Conservation (phyloP, 345 rosid species). For the Citrus sp. region DNA sequence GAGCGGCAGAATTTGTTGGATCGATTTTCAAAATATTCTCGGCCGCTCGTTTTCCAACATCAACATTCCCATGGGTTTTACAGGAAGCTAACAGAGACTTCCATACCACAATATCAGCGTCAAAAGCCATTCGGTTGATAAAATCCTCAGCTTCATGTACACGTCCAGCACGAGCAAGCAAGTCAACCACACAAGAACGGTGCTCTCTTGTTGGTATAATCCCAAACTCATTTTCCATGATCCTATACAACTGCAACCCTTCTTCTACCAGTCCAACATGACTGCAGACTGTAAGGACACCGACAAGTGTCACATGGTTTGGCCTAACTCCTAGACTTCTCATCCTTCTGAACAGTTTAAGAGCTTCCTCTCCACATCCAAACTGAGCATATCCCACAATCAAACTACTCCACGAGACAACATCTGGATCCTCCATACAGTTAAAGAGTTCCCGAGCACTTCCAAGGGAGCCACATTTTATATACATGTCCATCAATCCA, state of each 20-base stretch:
- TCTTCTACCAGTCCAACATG: constrained; percentile 69
- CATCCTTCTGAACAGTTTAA: constrained; percentile 54
- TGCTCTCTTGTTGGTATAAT: constrained; percentile 58
- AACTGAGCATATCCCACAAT: constrained; percentile 75
- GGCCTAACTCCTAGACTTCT: constrained; percentile 42
- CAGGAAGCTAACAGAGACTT: constrained; percentile 74
- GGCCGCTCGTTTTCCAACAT: constrained; percentile 60
- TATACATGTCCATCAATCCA: constrained; percentile 68
- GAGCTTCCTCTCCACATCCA: constrained; percentile 70
- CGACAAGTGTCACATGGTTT: constrained; percentile 55
- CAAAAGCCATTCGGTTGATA: constrained; percentile 43
- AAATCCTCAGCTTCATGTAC: constrained; percentile 61
- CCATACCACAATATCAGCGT: constrained; percentile 61
- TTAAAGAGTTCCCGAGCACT: constrained; percentile 48
- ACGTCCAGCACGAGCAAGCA: constrained; percentile 75
- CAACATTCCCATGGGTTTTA: constrained; percentile 55
- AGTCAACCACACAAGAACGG: constrained; percentile 69
- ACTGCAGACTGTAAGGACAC: constrained; percentile 60
- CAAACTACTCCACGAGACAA: constrained; percentile 74
- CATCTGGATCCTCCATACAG: constrained; percentile 46
- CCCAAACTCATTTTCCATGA: constrained; percentile 48
- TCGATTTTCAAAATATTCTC: constrained; percentile 59
- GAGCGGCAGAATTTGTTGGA: constrained; percentile 59
- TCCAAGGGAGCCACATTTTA: constrained; percentile 65
- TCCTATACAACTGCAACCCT: constrained; percentile 54